Conservation (phyloP, 768 basidiomycete species). For the Nidularia sp. region DNA sequence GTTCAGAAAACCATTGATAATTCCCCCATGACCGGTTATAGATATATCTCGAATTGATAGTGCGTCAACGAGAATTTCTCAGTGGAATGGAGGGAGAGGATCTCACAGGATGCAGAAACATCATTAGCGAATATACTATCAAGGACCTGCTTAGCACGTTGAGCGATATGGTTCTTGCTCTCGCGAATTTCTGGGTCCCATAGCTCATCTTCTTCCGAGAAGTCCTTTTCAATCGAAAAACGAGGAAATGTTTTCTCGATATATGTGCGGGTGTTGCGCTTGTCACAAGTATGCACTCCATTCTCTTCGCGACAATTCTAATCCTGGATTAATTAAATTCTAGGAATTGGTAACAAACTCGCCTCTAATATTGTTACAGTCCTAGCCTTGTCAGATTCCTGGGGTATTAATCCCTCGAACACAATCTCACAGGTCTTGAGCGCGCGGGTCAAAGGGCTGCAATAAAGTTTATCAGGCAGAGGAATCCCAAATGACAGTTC, state of each 20-base stretch:
- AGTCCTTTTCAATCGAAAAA: constrained; percentile 51
- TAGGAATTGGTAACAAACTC: neutral
- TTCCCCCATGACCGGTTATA: constrained; percentile 62
- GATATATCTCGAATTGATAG: constrained; percentile 47
- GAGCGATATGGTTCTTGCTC: constrained; percentile 35
- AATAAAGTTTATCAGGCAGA: constrained; percentile 52
- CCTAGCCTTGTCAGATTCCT: constrained; percentile 9
- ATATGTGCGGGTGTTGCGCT: constrained; percentile 44
- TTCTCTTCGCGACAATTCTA: constrained; percentile 68
- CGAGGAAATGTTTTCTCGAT: constrained; percentile 46
- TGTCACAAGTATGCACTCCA: constrained; percentile 71
- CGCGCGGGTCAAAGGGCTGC: constrained; percentile 63
- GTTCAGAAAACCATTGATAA: constrained; percentile 52
- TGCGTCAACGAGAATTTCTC: neutral
- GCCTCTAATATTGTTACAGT: constrained; percentile 56
- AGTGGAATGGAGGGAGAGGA: neutral
- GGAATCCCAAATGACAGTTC: constrained; percentile 43
- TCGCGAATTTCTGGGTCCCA: constrained; percentile 60
- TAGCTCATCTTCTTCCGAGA: constrained; percentile 59
- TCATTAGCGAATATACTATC: constrained; percentile 51
- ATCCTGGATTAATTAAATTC: neutral
- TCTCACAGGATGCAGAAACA: constrained; percentile 41
- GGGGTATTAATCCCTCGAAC: constrained; percentile 34
- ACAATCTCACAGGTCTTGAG: constrained; percentile 51
- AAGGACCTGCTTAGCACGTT: constrained; percentile 46